Percentiles rank a stretch among this genome's conserved stretches.
These are phyloP conservation scores for Pseudogymnoascus sp. DNA, from an alignment of 2,329 filamentous ascomycete genomes.

Conservation along the genomic window DNA sequence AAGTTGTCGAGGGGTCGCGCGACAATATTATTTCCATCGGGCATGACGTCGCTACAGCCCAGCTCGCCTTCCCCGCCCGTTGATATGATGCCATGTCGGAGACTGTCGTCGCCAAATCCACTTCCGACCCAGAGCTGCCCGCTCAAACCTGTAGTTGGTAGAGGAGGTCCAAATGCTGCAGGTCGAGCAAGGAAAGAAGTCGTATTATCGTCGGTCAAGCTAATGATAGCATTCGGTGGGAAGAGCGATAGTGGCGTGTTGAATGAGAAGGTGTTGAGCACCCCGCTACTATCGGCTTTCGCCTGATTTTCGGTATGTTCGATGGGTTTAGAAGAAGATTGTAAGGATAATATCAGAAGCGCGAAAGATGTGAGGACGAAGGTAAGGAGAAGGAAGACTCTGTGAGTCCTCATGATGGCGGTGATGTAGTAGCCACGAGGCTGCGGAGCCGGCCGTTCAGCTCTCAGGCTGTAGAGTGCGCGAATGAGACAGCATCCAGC, in stretches of 20 bases:
- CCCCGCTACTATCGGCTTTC: conserved; percentile 30
- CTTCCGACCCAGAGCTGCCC: conserved; percentile 90
- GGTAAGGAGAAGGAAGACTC: conserved; percentile 25
- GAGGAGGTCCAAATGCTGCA: conserved; percentile 79
- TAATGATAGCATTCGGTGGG: conserved; percentile 90
- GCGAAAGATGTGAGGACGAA: conserved; percentile 26
- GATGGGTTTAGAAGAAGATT: conserved; percentile 21
- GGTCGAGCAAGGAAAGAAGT: conserved; percentile 92
- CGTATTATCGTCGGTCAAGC: conserved; percentile 93
- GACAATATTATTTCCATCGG: conserved; percentile 40
- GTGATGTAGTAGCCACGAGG: conserved; percentile 14
- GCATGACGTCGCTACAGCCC: conserved; percentile 80
- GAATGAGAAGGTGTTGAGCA: conserved; percentile 59
- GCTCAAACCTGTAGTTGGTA: conserved; percentile 70
- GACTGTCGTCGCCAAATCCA: conserved; percentile 74
- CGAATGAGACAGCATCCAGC: conserved; percentile 12
- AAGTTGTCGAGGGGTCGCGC: background rate
- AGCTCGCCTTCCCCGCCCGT: conserved; percentile 67
- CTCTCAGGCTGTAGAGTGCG: conserved; percentile 17
- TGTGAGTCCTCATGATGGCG: conserved; percentile 29
- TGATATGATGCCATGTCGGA: conserved; percentile 11
- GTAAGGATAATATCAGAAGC: conserved; percentile 25
- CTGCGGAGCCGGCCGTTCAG: conserved; percentile 20
- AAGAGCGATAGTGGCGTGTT: conserved; percentile 79
- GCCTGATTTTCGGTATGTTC: conserved; percentile 10